A percentile compares a stretch with the other conserved stretches of the same genome.
Conservation (phyloP, 345 rosid species). For the Atalantia buxifolia region DNA sequence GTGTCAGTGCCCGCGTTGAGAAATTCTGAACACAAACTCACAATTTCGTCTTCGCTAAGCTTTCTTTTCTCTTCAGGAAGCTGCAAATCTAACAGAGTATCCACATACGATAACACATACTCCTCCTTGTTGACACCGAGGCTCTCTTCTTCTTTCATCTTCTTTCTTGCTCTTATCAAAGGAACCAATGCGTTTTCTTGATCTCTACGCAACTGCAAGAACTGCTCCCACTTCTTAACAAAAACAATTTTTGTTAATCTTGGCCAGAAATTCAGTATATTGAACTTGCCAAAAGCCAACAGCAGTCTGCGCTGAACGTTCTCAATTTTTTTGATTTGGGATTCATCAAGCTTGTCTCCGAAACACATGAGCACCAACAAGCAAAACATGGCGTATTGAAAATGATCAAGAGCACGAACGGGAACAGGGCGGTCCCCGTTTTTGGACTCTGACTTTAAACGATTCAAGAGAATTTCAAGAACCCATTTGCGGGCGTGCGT, state of each 20-base stretch:
- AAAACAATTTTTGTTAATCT: slow-evolving; percentile 6
- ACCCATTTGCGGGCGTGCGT: slow-evolving; percentile 1
- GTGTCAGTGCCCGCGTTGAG: slow-evolving; percentile 16
- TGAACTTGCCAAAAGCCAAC: background rate
- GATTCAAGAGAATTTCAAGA: background rate
- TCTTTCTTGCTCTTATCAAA: background rate
- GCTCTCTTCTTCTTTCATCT: slow-evolving; percentile 1
- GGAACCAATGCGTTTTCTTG: background rate
- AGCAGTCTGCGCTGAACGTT: background rate
- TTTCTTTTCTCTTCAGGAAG: slow-evolving; percentile 21
- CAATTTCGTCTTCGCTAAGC: background rate
- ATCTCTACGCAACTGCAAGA: background rate
- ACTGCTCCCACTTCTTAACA: background rate
- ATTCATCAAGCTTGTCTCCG: slow-evolving; percentile 15
- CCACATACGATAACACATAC: slow-evolving; percentile 22
- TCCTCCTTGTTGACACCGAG: no score
- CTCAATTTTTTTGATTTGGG: slow-evolving; percentile 4
- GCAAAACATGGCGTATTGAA: slow-evolving; percentile 8
- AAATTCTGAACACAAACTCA: background rate
- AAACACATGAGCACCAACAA: slow-evolving; percentile 20
- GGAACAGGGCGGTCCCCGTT: background rate
- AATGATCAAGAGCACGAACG: background rate
- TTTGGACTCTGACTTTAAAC: background rate
- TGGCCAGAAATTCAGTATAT: slow-evolving; percentile 14
- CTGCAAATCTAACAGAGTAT: slow-evolving; percentile 31